Evolutionary conservation across 768 basidiomycete genomes (phyloP), one percentile per base, ranked within the genome.

Genomic region (Lactarius sp.): DNA sequence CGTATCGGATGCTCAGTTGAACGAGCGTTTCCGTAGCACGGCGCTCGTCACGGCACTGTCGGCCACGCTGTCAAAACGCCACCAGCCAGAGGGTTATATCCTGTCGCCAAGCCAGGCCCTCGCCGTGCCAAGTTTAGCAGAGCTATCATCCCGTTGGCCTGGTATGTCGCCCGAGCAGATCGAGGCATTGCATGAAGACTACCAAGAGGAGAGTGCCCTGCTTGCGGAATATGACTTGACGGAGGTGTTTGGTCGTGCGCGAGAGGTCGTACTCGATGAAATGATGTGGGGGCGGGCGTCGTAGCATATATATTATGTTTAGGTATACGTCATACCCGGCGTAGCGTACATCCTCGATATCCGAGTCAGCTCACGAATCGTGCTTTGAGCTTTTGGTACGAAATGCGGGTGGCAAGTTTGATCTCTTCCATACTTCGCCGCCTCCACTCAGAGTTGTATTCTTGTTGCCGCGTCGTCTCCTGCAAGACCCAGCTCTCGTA

Each of bases 1-100:
- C 61, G 76, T 92, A 31, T 86, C 87, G 2, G 94, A 98, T 70
- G 79, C 84, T 52, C 86, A 91, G 69, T 77, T 94, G 59, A 87
- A 82, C 68, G 79, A 81, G 4, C 81, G 88, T n/a, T 84, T 91
- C 68, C 81, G 83, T 46, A 77, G 75, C 60, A 95, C 92, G 0
- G 90, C 92, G 16, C 75, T 94, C 36, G 94, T 88, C 73, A 72
- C 79, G 10, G 87, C 90, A 0, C 77, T 94, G 14, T 73, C 75
- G 46, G 76, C 79, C 4, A 77, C 83, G 36, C 68, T 85, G 27
- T 69, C 76, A 3, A 78, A 77, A 56, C 73, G 78, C 27, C 69
- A 73, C 50, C 70, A 78, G 52, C 75, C 77, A 49, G 75, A 78
- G 37, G 82, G 81, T 0, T 82, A 80, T 64, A 80, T 84, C 63